These are phyloP conservation scores for Novakomyces olei DNA, from an alignment of 805 yeast genomes.

Conservation along the genomic window DNA sequence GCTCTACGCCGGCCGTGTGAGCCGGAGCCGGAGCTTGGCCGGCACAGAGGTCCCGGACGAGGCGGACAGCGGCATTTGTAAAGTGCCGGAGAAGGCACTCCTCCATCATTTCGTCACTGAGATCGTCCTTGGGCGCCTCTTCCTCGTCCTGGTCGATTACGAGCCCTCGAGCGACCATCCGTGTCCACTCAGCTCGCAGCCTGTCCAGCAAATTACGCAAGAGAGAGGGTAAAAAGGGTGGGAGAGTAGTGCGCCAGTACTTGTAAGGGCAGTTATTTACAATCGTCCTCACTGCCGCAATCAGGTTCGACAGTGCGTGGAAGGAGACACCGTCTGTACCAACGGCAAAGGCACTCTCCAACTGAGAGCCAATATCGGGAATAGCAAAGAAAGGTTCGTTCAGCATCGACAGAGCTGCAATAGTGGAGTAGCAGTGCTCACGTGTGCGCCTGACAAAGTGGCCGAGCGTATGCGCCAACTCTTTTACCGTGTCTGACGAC, in stretches of 20 bases:
- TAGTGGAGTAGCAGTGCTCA: conserved; percentile 78
- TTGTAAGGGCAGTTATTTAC: conserved; percentile 68
- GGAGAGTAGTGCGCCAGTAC: conserved; percentile 53
- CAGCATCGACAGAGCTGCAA: conserved; percentile 71
- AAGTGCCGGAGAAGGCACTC: conserved; percentile 83
- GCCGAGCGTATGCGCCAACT: conserved; percentile 94
- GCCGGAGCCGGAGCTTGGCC: conserved; percentile 35
- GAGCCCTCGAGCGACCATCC: conserved; percentile 23
- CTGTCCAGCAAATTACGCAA: conserved; percentile 50
- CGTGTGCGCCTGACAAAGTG: conserved; percentile 87
- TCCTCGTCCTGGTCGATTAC: conserved; percentile 18
- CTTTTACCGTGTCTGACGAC: conserved; percentile 82
- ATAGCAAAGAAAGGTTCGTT: conserved; percentile 76
- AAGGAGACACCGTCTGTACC: conserved; percentile 68
- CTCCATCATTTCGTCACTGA: conserved; percentile 96
- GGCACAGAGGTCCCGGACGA: conserved; percentile 55
- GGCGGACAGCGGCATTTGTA: conserved; percentile 73
- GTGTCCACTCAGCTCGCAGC: conserved; percentile 56
- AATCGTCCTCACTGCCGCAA: too few relatives aligned
- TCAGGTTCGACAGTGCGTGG: too few relatives aligned
- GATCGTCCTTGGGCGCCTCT: conserved; percentile 49
- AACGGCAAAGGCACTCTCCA: conserved; percentile 78
- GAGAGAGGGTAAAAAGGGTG: conserved; percentile 55
- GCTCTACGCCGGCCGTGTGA: not conserved
- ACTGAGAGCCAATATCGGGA: conserved; percentile 50